These are phyloP conservation scores for Penicillium steckii DNA, from an alignment of 495 filamentous ascomycete species.

Conservation along the genomic window DNA sequence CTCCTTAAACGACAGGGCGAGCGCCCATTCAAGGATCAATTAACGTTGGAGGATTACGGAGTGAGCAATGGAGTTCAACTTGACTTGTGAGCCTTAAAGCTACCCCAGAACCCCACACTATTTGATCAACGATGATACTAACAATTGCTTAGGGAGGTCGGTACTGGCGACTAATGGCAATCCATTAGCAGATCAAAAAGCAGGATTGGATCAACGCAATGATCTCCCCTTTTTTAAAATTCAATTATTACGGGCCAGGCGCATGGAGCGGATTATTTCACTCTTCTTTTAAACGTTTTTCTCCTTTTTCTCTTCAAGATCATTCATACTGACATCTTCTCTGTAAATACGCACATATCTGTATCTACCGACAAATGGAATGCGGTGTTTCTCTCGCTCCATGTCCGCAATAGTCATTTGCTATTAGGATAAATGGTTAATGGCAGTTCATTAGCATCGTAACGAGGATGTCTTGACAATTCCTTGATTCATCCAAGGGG, in stretches of 20 bases:
- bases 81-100: constrained; percentile 58
- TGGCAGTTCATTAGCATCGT: constrained; percentile 5
- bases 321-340: background rate
- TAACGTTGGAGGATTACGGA: constrained; percentile 86
- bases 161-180: constrained; percentile 67
- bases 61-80: constrained; percentile 86
- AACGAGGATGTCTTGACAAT: constrained; percentile 37
- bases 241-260: constrained; percentile 37
- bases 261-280: constrained; percentile 39
- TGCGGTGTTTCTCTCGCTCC: background rate
- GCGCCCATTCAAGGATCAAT: constrained; percentile 83
- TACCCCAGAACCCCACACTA: background rate
- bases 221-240: constrained; percentile 1
- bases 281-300: constrained; percentile 27
- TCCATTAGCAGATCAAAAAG: background rate
- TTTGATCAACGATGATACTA: constrained; percentile 14
- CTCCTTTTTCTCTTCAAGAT: constrained; percentile 38
- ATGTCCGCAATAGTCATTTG: too few species aligned
- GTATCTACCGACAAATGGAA: constrained; percentile 14
- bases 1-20: constrained; percentile 88
- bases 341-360: constrained; percentile 1
- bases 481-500: constrained; percentile 35
- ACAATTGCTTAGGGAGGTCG: constrained; percentile 56
- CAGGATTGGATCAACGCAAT: constrained; percentile 7
- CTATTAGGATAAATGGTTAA: too few species aligned